Base-by-base conservation (phyloP, 495 filamentous ascomycete genomes). In the Trichoderma reesei region DNA sequence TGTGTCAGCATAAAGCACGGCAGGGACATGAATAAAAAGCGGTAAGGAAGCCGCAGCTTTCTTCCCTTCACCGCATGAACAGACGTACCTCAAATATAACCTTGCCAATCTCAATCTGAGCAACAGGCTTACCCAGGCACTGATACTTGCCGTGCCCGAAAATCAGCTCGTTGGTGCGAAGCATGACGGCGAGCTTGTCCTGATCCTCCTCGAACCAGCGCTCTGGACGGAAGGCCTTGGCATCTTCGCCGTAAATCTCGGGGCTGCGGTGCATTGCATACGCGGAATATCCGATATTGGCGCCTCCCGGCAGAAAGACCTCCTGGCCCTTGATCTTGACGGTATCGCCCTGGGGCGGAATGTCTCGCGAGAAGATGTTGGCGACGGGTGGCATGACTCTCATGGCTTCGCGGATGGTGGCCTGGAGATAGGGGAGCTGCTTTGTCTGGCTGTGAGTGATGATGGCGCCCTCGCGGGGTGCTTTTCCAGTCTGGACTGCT, bases 221-320 rank as follows among this genome's bases (percentile, higher is more conserved):
- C 61, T 80, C 80, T 0, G 82, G 82, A 2, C 75, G 69, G 61
- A 80, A 85, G 4, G 67, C 39, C 60, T 80, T 69, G 6, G 71
- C 71, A 64, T 82, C 76, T 20, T 71, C 65, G 0, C 82, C 83
- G 51, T 72, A 84, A 13, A 82, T 65, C 6, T 70, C 65, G 38
- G 68, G 65, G 39, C 74, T 66, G 4, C 71, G 70, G 10, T 71
- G 56, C 6, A 75, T 64, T 16, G 68, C 67, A 62, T 64, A 70
- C 31, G 67, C 42, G 20, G 64, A 65, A 26, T 64, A 64, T 31
- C 72, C 79, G 31, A 88, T 78, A 65, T 83, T 80, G 1, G 82
- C 84, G 4, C 85, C 85, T 31, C 77, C 78, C 1, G 86, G 85
- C 1, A 81, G 76, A 62, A 77, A 80, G 26, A 77, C 71, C 5